Percentiles rank a stretch among this genome's conserved stretches.
Evolutionary conservation across 2,329 filamentous ascomycete species (phyloP).

Genomic region (Epichloe scottii): DNA sequence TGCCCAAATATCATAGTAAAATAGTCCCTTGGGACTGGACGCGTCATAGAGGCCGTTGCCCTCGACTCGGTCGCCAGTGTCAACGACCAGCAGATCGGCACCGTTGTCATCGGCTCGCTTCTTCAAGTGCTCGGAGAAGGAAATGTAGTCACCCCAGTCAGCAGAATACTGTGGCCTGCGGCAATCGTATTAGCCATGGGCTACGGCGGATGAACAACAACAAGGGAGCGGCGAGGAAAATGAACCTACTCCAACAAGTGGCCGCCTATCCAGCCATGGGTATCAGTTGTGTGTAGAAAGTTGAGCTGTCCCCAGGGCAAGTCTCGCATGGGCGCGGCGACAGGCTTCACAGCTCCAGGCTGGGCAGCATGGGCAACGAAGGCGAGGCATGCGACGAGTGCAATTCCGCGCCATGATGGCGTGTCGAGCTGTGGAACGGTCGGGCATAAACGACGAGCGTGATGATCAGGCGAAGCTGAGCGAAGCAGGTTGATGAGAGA

Average conservation of each 20-base stretch:
- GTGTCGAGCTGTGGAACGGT: not conserved
- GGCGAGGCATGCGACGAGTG: slow-evolving; percentile 19
- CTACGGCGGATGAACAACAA: too few species aligned
- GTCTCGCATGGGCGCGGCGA: slow-evolving; percentile 69
- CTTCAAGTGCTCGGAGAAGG: slow-evolving; percentile 75
- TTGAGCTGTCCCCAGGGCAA: slow-evolving; percentile 91
- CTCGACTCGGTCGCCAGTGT: slow-evolving; percentile 88
- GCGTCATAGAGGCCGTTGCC: slow-evolving; percentile 91
- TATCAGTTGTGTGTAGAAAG: slow-evolving; percentile 93
- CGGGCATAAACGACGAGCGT: not conserved
- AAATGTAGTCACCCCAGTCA: slow-evolving; percentile 97
- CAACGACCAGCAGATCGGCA: slow-evolving; percentile 79
- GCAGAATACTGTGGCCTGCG: slow-evolving; percentile 74
- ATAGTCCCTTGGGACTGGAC: slow-evolving; percentile 75
- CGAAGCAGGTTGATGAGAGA: too few species aligned
- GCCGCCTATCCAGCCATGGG: slow-evolving; percentile 89
- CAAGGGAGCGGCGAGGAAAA: not conserved
- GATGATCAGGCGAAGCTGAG: not conserved
- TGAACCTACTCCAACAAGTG: slow-evolving; percentile 70
- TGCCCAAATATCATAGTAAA: slow-evolving; percentile 76
- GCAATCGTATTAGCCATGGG: not conserved
- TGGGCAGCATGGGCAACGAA: slow-evolving; percentile 42
- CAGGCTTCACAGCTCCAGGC: slow-evolving; percentile 65
- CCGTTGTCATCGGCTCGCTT: slow-evolving; percentile 66
- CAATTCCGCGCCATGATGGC: slow-evolving; percentile 16